A percentile compares a stretch with the other conserved stretches of the same genome.
phyloP scores from a whole-genome alignment of 169 alveolate genomes.

The Cystoisospora suis region DNA sequence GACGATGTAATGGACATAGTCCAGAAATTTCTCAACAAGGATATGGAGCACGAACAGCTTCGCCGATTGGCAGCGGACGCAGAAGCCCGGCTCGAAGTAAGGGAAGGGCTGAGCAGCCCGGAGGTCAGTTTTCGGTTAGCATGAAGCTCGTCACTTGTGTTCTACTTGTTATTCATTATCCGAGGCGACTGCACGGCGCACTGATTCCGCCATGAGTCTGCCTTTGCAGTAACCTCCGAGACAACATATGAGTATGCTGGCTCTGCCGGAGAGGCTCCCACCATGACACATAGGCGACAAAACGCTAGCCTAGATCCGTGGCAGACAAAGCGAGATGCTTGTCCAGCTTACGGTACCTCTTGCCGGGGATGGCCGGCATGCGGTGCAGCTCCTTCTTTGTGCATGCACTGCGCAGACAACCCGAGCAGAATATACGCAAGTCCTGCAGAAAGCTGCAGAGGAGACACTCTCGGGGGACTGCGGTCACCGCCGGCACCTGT shows the following conservation, averaged over 20 bases:
- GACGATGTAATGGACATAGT: constrained; percentile 69
- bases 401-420: too few species aligned
- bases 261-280: neutral
- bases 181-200: too few species aligned
- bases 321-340: too few species aligned
- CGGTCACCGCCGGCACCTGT: constrained; percentile 15
- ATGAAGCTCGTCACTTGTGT: too few species aligned
- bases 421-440: neutral
- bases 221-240: too few species aligned
- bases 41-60: constrained; percentile 57
- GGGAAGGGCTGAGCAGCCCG: neutral
- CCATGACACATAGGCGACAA: neutral
- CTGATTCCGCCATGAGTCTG: too few species aligned
- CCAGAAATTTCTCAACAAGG: constrained; percentile 62
- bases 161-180: too few species aligned
- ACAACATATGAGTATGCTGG: too few species aligned
- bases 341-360: too few species aligned
- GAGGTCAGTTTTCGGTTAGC: neutral
- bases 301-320: neutral
- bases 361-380: too few species aligned
- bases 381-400: too few species aligned
- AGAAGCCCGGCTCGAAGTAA: constrained; percentile 59
- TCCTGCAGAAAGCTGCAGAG: constrained; percentile 11
- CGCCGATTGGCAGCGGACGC: constrained; percentile 58
- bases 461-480: constrained; percentile 27